These are phyloP conservation scores for Noccaea bulbosa DNA, from an alignment of 345 rosid species.

Conservation along the genomic window DNA sequence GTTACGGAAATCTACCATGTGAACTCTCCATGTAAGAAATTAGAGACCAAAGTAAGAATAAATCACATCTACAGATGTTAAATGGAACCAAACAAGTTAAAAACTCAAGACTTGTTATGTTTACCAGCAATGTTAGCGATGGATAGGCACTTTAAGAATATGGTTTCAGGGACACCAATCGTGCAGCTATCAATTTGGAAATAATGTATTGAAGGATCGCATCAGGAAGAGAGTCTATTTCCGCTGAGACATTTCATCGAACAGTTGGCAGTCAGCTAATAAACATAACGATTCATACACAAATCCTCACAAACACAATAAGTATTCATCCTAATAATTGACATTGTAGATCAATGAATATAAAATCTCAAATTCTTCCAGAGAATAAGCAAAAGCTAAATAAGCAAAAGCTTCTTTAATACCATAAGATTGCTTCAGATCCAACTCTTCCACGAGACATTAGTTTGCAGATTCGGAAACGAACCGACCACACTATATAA, in stretches of 20 bases:
- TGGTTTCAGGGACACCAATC: slow-evolving; percentile 69
- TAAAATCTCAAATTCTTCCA: background rate
- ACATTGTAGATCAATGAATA: slow-evolving; percentile 2
- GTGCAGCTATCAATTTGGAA: slow-evolving; percentile 68
- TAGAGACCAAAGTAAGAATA: slow-evolving; percentile 28
- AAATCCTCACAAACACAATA: background rate
- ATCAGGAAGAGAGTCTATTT: slow-evolving; percentile 86
- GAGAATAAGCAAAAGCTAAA: too few species aligned
- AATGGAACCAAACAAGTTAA: slow-evolving; percentile 4
- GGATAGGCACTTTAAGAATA: slow-evolving; percentile 64
- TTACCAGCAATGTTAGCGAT: slow-evolving; percentile 82
- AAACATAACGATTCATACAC: background rate
- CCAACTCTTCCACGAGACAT: too few species aligned
- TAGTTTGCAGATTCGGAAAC: too few species aligned
- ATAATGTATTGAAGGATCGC: slow-evolving; percentile 70
- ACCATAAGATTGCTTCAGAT: too few species aligned
- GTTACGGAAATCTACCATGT: slow-evolving; percentile 80
- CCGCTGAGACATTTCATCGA: slow-evolving; percentile 54
- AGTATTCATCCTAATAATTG: background rate
- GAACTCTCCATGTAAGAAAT: slow-evolving; percentile 68
- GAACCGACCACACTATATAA: too few species aligned
- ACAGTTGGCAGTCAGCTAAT: slow-evolving; percentile 41
- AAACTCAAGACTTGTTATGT: slow-evolving; percentile 6
- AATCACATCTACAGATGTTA: too few species aligned
- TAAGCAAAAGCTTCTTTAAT: too few species aligned